A percentile compares a stretch with the other conserved stretches of the same genome.
phyloP scores from a whole-genome alignment of 2,329 filamentous ascomycete genomes.

The Colletotrichum sansevieriae region DNA sequence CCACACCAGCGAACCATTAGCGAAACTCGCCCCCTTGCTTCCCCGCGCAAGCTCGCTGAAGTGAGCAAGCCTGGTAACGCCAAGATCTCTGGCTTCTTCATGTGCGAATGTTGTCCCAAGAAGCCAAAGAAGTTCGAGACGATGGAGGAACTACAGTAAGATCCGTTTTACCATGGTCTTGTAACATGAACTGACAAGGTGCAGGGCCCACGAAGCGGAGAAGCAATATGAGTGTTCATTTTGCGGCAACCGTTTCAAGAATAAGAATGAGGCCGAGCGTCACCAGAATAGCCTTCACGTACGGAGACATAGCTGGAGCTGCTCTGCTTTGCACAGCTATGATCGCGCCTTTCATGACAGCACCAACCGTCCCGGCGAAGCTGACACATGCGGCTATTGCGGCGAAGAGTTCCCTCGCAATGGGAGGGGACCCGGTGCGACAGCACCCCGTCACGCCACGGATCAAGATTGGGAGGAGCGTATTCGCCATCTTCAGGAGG shows the following conservation, averaged over 20 bases:
- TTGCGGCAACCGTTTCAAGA: conserved; percentile 97
- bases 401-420: conserved; percentile 84
- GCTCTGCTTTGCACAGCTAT: conserved; percentile 83
- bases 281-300: conserved; percentile 97
- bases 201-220: conserved; percentile 88
- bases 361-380: conserved; percentile 72
- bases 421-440: conserved; percentile 56
- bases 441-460: conserved; percentile 66
- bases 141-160: conserved; percentile 85
- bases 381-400: conserved; percentile 93
- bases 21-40: conserved; percentile 56
- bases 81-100: conserved; percentile 67
- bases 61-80: conserved; percentile 60
- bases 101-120: conserved; percentile 97
- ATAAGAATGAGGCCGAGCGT: conserved; percentile 97
- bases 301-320: conserved; percentile 95
- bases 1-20: conserved; percentile 62
- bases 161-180: conserved; percentile 33
- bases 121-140: conserved; percentile 97
- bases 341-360: conserved; percentile 91
- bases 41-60: conserved; percentile 65
- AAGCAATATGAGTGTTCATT: conserved; percentile 96
- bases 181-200: conserved; percentile 43
- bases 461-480: conserved; percentile 91
- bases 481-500: conserved; percentile 86